These are phyloP conservation scores for Agaricus sinodeliciosus DNA, from an alignment of 768 basidiomycete species.

Conservation along the genomic window DNA sequence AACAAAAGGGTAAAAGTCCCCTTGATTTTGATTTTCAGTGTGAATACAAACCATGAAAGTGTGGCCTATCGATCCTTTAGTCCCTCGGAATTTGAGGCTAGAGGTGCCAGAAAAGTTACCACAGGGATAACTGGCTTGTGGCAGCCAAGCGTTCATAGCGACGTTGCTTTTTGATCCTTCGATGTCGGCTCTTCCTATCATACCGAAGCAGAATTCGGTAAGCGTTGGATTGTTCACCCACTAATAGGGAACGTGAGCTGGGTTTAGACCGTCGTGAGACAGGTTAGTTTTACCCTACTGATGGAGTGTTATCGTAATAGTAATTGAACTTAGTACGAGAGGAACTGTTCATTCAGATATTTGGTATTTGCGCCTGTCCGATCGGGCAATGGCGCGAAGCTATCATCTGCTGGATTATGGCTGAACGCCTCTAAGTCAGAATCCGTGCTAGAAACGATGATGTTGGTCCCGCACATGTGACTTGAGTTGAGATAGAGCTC, in stretches of 20 bases:
- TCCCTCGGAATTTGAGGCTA: slow-evolving; percentile 73
- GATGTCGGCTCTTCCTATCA: slow-evolving; percentile 80
- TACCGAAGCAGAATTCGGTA: slow-evolving; percentile 76
- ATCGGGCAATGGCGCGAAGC: slow-evolving; percentile 75
- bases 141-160: slow-evolving; percentile 81
- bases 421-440: slow-evolving; percentile 80
- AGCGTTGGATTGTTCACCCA: slow-evolving; percentile 78
- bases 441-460: slow-evolving; percentile 73
- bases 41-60: slow-evolving; percentile 79
- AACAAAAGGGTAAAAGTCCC: slow-evolving; percentile 77
- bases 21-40: slow-evolving; percentile 81
- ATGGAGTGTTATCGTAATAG: slow-evolving; percentile 69
- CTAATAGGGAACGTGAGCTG: slow-evolving; percentile 75
- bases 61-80: slow-evolving; percentile 82
- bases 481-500: slow-evolving; percentile 60
- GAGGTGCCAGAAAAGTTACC: slow-evolving; percentile 78
- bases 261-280: slow-evolving; percentile 81
- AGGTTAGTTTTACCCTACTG: slow-evolving; percentile 85
- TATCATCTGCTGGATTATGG: slow-evolving; percentile 81
- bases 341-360: slow-evolving; percentile 80
- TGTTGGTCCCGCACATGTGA: slow-evolving; percentile 62
- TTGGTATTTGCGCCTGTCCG: slow-evolving; percentile 77
- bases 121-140: slow-evolving; percentile 79
- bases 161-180: slow-evolving; percentile 81
- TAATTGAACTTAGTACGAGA: slow-evolving; percentile 80